These are phyloP conservation scores for Camillea tinctor DNA, from an alignment of 2,329 filamentous ascomycete species.

Conservation along the genomic window DNA sequence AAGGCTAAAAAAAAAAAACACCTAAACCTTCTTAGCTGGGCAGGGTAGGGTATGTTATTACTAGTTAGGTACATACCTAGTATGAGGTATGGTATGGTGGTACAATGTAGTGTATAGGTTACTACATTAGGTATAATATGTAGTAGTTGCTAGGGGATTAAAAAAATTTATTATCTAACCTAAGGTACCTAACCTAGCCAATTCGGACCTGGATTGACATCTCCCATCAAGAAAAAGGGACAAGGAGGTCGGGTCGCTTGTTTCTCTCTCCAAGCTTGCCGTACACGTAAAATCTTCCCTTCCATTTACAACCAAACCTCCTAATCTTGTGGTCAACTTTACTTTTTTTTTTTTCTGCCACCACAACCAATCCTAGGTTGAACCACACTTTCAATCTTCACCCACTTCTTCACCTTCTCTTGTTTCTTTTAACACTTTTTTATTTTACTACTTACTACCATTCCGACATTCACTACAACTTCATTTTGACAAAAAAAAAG, in stretches of 20 bases:
- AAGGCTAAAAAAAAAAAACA: no score
- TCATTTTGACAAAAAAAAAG: slow-evolving; percentile 4
- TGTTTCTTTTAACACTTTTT: not conserved
- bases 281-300: slow-evolving; percentile 19
- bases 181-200: not conserved
- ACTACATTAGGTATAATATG: no score
- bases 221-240: slow-evolving; percentile 3
- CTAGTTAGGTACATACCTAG: no score
- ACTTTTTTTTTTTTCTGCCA: slow-evolving; percentile 18
- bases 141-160: not conserved
- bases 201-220: not conserved
- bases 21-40: no score
- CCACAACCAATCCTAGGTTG: not conserved
- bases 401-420: not conserved
- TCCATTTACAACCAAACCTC: slow-evolving; percentile 16
- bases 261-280: no score
- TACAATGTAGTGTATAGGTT: no score
- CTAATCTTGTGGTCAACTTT: slow-evolving; percentile 20
- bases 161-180: not conserved
- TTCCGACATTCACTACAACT: slow-evolving; percentile 17
- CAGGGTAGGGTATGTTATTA: no score
- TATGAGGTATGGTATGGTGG: no score
- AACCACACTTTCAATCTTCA: not conserved
- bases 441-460: slow-evolving; percentile 12
- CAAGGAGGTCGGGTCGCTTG: slow-evolving; percentile 22